Evolutionary conservation across 2,329 filamentous ascomycete species (phyloP).

Genomic region (Neocucurbitaria cava): DNA sequence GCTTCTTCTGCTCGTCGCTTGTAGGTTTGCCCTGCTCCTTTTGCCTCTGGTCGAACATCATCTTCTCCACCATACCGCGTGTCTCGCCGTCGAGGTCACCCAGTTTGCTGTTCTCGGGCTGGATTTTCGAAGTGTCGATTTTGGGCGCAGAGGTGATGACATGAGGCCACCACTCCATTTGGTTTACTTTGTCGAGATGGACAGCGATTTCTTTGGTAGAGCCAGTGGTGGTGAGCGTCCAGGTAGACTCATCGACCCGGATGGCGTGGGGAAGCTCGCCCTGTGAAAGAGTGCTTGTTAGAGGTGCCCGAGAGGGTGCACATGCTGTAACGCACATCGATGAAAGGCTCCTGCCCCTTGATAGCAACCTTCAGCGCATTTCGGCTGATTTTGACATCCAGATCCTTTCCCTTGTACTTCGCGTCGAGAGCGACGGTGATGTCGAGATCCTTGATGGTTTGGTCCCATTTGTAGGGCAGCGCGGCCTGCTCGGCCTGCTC

Average conservation of each 20-base stretch:
- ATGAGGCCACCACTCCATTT: conserved; percentile 98
- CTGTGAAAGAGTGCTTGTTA: conserved; percentile 57
- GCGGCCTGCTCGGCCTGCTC: conserved; percentile 87
- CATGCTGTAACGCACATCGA: conserved; percentile 66
- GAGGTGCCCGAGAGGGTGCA: not conserved
- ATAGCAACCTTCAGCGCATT: conserved; percentile 78
- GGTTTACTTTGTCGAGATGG: conserved; percentile 94
- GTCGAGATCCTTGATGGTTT: conserved; percentile 89
- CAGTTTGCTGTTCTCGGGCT: conserved; percentile 89
- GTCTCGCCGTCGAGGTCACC: conserved; percentile 95
- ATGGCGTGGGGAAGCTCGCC: conserved; percentile 85
- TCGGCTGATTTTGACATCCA: conserved; percentile 84
- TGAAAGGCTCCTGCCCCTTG: conserved; percentile 86
- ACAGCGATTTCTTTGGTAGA: conserved; percentile 77
- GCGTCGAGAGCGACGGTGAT: conserved; percentile 78
- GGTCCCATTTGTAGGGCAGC: conserved; percentile 96
- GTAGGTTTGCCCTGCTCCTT: conserved; percentile 90
- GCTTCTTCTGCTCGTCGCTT: conserved; percentile 94
- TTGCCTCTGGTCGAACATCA: conserved; percentile 99
- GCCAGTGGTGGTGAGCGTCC: conserved; percentile 79
- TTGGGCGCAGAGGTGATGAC: conserved; percentile 85
- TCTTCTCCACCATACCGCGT: conserved; percentile 98
- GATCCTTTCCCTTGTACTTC: conserved; percentile 83
- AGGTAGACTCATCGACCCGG: conserved; percentile 85
- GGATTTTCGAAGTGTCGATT: conserved; percentile 95